Evolutionary conservation across 352 stramenopile genomes (phyloP).

Genomic region (Phytophthora ramorum): DNA sequence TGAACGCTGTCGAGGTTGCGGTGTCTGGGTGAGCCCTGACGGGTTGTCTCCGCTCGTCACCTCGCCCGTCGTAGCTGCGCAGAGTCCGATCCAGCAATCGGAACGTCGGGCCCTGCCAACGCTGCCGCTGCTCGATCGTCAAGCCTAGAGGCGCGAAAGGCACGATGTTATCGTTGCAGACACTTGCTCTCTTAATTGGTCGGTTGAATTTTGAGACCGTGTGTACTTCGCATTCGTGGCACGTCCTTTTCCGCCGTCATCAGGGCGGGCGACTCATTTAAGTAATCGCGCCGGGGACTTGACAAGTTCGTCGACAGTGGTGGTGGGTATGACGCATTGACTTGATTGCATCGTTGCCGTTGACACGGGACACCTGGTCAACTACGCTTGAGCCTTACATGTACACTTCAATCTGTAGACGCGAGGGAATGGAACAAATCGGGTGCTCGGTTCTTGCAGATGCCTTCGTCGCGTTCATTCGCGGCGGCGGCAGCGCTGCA

Average conservation of each 20-base stretch:
- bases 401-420: background rate
- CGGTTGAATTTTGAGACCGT: conserved; percentile 12
- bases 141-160: conserved; percentile 14
- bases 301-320: background rate
- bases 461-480: background rate
- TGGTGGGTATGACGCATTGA: background rate
- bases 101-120: background rate
- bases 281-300: background rate
- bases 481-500: background rate
- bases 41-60: no score
- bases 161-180: background rate
- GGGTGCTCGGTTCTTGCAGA: conserved; percentile 11
- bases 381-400: background rate
- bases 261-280: background rate
- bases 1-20: no score
- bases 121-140: conserved; percentile 7
- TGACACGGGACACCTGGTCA: background rate
- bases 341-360: background rate
- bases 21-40: no score
- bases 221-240: background rate
- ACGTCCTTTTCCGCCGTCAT: conserved; percentile 8
- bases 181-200: background rate
- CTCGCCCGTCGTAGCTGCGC: no score
- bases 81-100: conserved; percentile 5
- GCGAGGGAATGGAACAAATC: conserved; percentile 5